Evolutionary conservation across 1,284 basidiomycete species (phyloP).

Genomic region (Apiotrichum mycotoxinovorans): DNA sequence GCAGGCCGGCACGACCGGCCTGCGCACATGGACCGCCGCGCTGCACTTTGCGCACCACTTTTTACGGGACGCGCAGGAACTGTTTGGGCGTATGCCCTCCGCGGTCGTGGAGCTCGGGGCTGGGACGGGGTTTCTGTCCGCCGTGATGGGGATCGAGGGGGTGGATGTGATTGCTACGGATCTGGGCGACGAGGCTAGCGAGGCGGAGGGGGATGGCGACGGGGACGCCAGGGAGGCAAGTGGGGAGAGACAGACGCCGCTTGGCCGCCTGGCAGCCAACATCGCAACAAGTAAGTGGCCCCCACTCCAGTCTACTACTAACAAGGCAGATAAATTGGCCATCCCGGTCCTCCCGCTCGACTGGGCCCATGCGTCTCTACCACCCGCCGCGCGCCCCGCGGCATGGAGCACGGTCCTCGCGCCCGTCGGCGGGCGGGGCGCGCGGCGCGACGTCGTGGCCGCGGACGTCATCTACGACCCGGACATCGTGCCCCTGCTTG

Average conservation of each 20-base stretch:
- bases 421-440: not conserved
- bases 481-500: slow-evolving; percentile 42
- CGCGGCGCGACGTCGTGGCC: slow-evolving; percentile 36
- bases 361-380: slow-evolving; percentile 32
- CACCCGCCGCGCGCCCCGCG: slow-evolving; percentile 14
- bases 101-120: slow-evolving; percentile 45
- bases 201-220: slow-evolving; percentile 45
- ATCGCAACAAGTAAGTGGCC: slow-evolving; percentile 35
- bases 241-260: slow-evolving; percentile 29
- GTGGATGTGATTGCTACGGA: slow-evolving; percentile 71
- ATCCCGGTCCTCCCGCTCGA: slow-evolving; percentile 26
- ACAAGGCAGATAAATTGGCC: slow-evolving; percentile 12
- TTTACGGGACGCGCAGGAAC: slow-evolving; percentile 17
- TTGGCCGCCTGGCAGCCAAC: slow-evolving; percentile 34
- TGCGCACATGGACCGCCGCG: slow-evolving; percentile 44
- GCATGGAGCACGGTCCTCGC: slow-evolving; percentile 25
- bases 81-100: slow-evolving; percentile 6
- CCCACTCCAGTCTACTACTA: not conserved
- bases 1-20: slow-evolving; percentile 49
- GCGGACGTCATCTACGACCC: slow-evolving; percentile 53
- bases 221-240: slow-evolving; percentile 34
- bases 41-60: slow-evolving; percentile 42
- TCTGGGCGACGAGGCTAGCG: slow-evolving; percentile 41
- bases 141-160: slow-evolving; percentile 38
- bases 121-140: slow-evolving; percentile 48